Base-by-base conservation (phyloP, 371 early-diverging fungal genomes). In the Mortierella sp. region DNA sequence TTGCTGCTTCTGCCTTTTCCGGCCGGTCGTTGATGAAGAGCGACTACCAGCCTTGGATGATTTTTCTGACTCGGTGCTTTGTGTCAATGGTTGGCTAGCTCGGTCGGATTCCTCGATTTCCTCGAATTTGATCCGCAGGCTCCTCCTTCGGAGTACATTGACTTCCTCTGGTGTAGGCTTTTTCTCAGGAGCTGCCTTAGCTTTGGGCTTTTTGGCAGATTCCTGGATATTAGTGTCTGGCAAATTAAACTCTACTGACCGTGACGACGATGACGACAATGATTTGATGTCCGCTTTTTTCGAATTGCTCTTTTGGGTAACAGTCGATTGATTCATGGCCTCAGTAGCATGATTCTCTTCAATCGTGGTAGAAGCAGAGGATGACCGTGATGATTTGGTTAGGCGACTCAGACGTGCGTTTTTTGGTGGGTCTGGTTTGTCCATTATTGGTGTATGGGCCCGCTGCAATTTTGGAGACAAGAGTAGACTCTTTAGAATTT, bases 191-290 rank as follows among this genome's bases (percentile, higher is more conserved):
- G 52, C 38, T 36, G 53, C 32, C 62, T 53, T 69, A 28, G 40
- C 55, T 36, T 61, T 69, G 9, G 53, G 52, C 15, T 24, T 32
- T 7, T 50, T 41, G 16, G 33, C 41, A 7, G 50, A 9, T n/a
- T 57, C 15, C 15, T 48, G 3, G n/a, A 19, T 22, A 19, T 3
- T 9, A 22, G 62, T 11, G n/a, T 52, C 22, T 1, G 40, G 50
- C 13, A 74, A 2, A 43, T 55, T 36, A 43, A 75, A 70, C 7
- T 66, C 76, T 13, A 75, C 76, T 22, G 58, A 66, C 22, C 61
- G 70, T 40, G 55, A 33, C 1, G 43, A 22, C 11, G 28, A 10
- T 43, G 19, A 33, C 0, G 70, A 33, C 1, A 41, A 22, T 9
- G 28, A 10, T 43, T 3, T 43, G 63, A 45, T 43, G 7, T 19